Percentiles rank a stretch among this genome's conserved stretches.
These are phyloP conservation scores for Xylariaceae sp. DNA, from an alignment of 2,329 filamentous ascomycete species.

Conservation along the genomic window DNA sequence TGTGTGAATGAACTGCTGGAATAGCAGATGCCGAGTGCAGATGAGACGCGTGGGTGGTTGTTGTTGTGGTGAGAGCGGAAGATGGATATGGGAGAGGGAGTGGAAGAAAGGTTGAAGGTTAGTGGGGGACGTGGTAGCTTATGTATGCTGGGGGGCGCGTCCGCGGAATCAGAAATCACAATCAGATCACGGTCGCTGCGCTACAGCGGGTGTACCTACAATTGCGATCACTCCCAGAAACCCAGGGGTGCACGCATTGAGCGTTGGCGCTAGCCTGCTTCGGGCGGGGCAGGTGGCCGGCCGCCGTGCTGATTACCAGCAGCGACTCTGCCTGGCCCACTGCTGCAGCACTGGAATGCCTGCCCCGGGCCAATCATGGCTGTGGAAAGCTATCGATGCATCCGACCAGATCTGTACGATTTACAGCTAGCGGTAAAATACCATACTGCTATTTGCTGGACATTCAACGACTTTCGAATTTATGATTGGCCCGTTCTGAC, in stretches of 20 bases:
- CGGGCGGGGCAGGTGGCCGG: conserved; percentile 19
- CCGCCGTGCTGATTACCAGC: neutral
- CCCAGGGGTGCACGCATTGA: conserved; percentile 16
- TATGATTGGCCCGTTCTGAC: too few species aligned
- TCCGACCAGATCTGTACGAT: too few species aligned
- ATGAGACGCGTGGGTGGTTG: conserved; percentile 23
- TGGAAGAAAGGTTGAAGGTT: conserved; percentile 31
- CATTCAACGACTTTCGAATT: too few species aligned
- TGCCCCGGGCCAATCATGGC: too few species aligned
- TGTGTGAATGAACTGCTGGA: conserved; percentile 19
- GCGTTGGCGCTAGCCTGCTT: conserved; percentile 20
- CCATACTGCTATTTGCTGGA: too few species aligned
- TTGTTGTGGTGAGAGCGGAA: conserved; percentile 27
- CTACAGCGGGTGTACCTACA: too few species aligned
- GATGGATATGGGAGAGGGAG: conserved; percentile 35
- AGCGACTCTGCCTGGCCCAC: too few species aligned
- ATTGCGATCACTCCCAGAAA: conserved; percentile 15
- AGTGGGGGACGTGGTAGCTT: conserved; percentile 31
- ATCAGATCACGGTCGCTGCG: conserved; percentile 16
- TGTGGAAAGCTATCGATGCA: too few species aligned
- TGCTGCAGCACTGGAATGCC: too few species aligned
- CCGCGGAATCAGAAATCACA: conserved; percentile 28
- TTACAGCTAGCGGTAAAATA: too few species aligned
- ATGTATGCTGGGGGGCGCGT: conserved; percentile 32
- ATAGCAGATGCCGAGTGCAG: conserved; percentile 16